A percentile compares a stretch with the other conserved stretches of the same genome.
Evolutionary conservation across 495 filamentous ascomycete species (phyloP).

Genomic region (Penicillium goetzii): DNA sequence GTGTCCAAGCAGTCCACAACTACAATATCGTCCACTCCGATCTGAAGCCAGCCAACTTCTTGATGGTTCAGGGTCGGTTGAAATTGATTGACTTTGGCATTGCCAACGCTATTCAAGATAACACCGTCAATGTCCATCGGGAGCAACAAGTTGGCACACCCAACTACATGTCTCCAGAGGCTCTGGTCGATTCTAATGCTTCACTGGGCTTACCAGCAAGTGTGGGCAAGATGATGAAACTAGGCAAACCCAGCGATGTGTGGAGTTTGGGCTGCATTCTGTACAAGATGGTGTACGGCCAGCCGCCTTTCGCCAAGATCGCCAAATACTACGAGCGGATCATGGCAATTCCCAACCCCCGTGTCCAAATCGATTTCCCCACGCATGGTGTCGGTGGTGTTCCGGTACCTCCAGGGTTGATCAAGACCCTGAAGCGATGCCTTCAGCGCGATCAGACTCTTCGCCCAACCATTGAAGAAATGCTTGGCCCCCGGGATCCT

Average conservation of each 20-base stretch:
- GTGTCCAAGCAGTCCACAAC: conserved; percentile 83
- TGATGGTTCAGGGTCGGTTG: conserved; percentile 79
- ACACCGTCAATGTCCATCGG: conserved; percentile 96
- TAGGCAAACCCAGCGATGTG: conserved; percentile 93
- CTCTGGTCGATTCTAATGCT: conserved; percentile 83
- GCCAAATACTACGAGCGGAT: conserved; percentile 73
- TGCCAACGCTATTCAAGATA: conserved; percentile 93
- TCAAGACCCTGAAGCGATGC: conserved; percentile 76
- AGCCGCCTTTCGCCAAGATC: conserved; percentile 91
- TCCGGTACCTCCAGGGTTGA: conserved; percentile 68
- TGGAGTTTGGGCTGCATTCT: conserved; percentile 96
- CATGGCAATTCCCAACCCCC: conserved; percentile 86
- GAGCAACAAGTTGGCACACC: conserved; percentile 94
- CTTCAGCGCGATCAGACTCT: conserved; percentile 76
- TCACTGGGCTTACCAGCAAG: conserved; percentile 57
- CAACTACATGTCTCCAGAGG: conserved; percentile 98
- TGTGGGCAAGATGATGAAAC: conserved; percentile 82
- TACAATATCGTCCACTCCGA: conserved; percentile 94
- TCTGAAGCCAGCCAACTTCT: conserved; percentile 93
- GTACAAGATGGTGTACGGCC: conserved; percentile 96
- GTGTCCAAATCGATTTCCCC: conserved; percentile 82
- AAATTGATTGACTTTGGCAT: conserved; percentile 97
- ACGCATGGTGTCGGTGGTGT: conserved; percentile 72
- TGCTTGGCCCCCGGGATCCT: conserved; percentile 71
- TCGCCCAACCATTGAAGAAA: conserved; percentile 75